phyloP scores from a whole-genome alignment of 352 stramenopile genomes.

The Peronosclerospora sorghi region DNA sequence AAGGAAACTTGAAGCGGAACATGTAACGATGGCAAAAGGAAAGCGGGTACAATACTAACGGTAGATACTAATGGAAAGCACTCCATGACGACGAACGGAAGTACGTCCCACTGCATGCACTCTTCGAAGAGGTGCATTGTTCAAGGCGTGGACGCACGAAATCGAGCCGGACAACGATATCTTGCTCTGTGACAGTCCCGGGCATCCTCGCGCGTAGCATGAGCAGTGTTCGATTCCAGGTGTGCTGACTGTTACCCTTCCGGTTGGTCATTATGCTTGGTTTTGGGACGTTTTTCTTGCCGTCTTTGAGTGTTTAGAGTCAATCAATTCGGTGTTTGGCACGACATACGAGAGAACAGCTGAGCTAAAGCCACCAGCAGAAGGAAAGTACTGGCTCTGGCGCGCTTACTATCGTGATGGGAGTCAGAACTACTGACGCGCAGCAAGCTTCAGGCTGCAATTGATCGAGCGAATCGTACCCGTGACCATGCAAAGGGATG shows the following conservation, averaged over 20 bases:
- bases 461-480: slow-evolving; percentile 20
- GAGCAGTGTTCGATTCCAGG: slow-evolving; percentile 58
- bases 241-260: slow-evolving; percentile 50
- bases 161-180: no score
- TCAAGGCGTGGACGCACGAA: slow-evolving; percentile 58
- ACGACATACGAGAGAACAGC: slow-evolving; percentile 55
- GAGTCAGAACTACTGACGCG: slow-evolving; percentile 30
- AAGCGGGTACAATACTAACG: slow-evolving; percentile 42
- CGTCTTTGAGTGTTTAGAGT: slow-evolving; percentile 68
- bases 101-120: slow-evolving; percentile 32
- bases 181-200: slow-evolving; percentile 61
- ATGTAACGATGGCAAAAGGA: slow-evolving; percentile 37
- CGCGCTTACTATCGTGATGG: slow-evolving; percentile 49
- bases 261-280: slow-evolving; percentile 53
- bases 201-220: slow-evolving; percentile 71
- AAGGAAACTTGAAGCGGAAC: slow-evolving; percentile 36
- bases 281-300: slow-evolving; percentile 72
- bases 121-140: slow-evolving; percentile 59
- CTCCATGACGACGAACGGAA: slow-evolving; percentile 29
- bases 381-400: slow-evolving; percentile 31
- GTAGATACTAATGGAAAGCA: slow-evolving; percentile 20
- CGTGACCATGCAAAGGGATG: slow-evolving; percentile 7
- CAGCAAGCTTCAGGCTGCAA: slow-evolving; percentile 17
- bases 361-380: slow-evolving; percentile 13
- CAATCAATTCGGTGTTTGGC: slow-evolving; percentile 68